phyloP scores from a whole-genome alignment of 768 basidiomycete species.

The Suillus subaureus region DNA sequence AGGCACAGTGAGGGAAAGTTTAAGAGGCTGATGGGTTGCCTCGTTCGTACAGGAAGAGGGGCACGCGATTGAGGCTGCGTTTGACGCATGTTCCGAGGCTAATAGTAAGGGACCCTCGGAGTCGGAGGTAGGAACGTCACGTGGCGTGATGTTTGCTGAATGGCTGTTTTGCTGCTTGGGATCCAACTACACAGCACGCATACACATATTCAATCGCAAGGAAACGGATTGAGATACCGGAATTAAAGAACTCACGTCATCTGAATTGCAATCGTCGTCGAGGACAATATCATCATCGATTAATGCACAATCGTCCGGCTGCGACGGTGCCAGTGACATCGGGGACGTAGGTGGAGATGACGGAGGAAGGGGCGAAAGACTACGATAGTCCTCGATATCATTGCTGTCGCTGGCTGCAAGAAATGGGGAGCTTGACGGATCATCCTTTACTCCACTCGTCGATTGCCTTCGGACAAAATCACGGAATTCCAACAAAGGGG shows the following conservation, averaged over 20 bases:
- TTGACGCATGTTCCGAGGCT: neutral
- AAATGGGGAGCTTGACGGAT: conserved; percentile 1
- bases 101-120: neutral
- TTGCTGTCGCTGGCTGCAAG: conserved; percentile 18
- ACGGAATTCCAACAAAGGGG: conserved; percentile 11
- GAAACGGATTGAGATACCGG: neutral
- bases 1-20: neutral
- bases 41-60: conserved; percentile 2
- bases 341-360: conserved; percentile 51
- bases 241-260: conserved; percentile 32
- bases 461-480: conserved; percentile 10
- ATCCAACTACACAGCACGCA: neutral
- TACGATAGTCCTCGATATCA: conserved; percentile 19
- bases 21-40: conserved; percentile 1
- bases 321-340: conserved; percentile 38
- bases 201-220: neutral
- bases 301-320: conserved; percentile 23
- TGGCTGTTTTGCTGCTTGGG: neutral
- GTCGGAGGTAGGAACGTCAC: neutral
- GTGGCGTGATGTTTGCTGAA: neutral
- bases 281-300: conserved; percentile 12
- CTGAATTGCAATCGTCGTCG: conserved; percentile 9
- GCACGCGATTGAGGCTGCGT: neutral
- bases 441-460: conserved; percentile 6
- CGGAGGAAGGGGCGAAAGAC: conserved; percentile 33